Evolutionary conservation across 2,329 filamentous ascomycete genomes (phyloP), one percentile per base, ranked within the genome.

Genomic region (Alternaria triticimaculans): DNA sequence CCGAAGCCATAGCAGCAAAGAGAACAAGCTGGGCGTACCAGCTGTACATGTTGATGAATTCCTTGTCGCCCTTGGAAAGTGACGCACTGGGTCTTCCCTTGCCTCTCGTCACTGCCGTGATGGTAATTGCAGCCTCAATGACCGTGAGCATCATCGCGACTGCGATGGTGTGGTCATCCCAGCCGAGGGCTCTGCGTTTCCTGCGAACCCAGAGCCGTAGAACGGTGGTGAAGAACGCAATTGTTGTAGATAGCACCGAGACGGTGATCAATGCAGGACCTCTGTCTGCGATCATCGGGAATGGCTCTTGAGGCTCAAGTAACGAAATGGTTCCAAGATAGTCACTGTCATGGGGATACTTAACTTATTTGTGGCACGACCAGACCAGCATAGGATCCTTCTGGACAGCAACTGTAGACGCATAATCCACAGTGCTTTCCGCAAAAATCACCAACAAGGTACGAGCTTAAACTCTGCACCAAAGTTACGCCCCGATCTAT

Each of bases 21-120:
- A 37, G 15, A 37, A 37, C 33, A 37, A 37, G 55, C 45, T 56
- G 56, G 14, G 61, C 61, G 20, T 55, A 59, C 56, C 55, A 56
- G 9, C 58, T 58, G 28, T 45, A 37, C 33, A 37, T 37, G 33
- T 37, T n/a, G 33, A 37, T 37, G 14, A 37, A n/a, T 37, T 37
- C 33, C 33, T 37, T 37, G 15, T 37, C 33, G 33, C 33, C 0
- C 7, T 37, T 37, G 15, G 33, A 37, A 37, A 37, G 33, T 1
- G 33, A 37, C 33, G 2, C 33, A 37, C 33, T 37, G 33, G 33
- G 33, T 37, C 15, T 37, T 37, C 33, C 33, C 33, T 37, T 37
- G 15, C 33, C 33, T 37, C 33, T 37, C 15, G 33, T 37, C 15
- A 37, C 33, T 37, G 33, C 33, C 15, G 0, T 37, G 33, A 37